These are phyloP conservation scores for Lipomyces anomalus DNA, from an alignment of 805 yeast species.

Conservation along the genomic window DNA sequence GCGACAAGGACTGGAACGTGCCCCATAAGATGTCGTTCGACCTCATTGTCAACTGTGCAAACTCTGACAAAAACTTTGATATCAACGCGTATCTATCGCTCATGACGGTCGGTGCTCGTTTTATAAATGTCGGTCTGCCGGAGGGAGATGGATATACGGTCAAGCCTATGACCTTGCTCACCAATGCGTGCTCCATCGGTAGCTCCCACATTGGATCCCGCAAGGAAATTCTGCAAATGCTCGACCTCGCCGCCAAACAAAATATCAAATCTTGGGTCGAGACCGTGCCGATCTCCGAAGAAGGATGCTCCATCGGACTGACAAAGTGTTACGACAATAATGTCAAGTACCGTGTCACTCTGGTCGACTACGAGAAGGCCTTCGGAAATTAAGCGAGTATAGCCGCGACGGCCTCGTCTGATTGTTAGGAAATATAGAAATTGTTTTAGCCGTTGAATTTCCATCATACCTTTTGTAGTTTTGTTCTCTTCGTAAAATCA, in stretches of 20 bases:
- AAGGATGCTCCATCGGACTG: conserved; percentile 34
- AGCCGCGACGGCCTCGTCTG: no score
- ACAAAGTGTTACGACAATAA: conserved; percentile 34
- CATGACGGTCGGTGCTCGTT: conserved; percentile 52
- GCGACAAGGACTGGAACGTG: conserved; percentile 36
- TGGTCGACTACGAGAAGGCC: conserved; percentile 41
- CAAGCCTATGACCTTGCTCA: conserved; percentile 17
- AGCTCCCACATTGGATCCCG: conserved; percentile 60
- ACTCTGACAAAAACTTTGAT: conserved; percentile 46
- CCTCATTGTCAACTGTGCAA: conserved; percentile 48
- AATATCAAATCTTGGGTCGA: conserved; percentile 24
- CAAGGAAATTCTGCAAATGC: conserved; percentile 58
- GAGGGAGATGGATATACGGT: conserved; percentile 22
- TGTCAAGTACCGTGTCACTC: conserved; percentile 40
- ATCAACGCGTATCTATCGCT: conserved; percentile 43
- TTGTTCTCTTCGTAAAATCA: no score
- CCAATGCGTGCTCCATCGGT: conserved; percentile 44
- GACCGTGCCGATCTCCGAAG: conserved; percentile 37
- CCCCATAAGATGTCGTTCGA: conserved; percentile 39
- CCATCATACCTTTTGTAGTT: no score
- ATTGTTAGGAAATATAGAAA: no score
- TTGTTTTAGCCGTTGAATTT: no score
- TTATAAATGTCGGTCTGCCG: conserved; percentile 65
- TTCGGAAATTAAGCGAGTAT: conserved; percentile 27
- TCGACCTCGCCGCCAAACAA: conserved; percentile 56